Evolutionary conservation across 805 yeast species (phyloP), one percentile per base, ranked within the genome.

Genomic region (Cyberlindnera maritima): DNA sequence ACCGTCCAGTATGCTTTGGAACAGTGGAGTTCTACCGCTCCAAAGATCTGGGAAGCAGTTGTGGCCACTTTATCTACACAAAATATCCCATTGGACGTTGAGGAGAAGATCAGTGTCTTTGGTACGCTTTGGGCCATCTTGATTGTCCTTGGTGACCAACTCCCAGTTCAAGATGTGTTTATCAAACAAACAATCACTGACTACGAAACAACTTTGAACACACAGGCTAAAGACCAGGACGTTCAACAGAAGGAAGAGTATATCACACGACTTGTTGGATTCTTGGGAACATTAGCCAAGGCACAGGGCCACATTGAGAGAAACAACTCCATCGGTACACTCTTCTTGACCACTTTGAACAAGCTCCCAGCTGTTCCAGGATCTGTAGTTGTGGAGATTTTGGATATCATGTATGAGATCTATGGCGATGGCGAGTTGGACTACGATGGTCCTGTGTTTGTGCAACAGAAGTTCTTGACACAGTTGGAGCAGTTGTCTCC

Each of bases 401-500:
- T 88, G 19, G 84, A 88, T 57, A 69, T 79, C 2, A 58, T 90
- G 6, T 88, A 80, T 64, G 97, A 89, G 49, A 71, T 90, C 7
- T 94, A 85, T 66, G 86, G 86, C 13, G 98, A 94, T 66, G 76
- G 76, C 32, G 68, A 63, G 4, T 85, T 73, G 56, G 75, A 71
- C 14, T 90, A 89, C 59, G 96, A 89, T 61, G 67, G 64, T 21
- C 79, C 80, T 3, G 76, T 87, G 1, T 92, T 84, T 63, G 86
- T 84, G 21, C 62, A 72, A 10, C 74, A 74, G 17, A 70, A 74
- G 9, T 76, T 80, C 55, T 58, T 79, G 32, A 46, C 57, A 1
- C 60, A 64, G 14, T 68, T 89, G 37, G 60, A 64, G 45, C 63
- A 65, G 19, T 60, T 77, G 10, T 64, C 71, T 39, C 76, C 80